phyloP scores from a whole-genome alignment of 2,329 filamentous ascomycete species.

The Trichophyton mentagrophytes region DNA sequence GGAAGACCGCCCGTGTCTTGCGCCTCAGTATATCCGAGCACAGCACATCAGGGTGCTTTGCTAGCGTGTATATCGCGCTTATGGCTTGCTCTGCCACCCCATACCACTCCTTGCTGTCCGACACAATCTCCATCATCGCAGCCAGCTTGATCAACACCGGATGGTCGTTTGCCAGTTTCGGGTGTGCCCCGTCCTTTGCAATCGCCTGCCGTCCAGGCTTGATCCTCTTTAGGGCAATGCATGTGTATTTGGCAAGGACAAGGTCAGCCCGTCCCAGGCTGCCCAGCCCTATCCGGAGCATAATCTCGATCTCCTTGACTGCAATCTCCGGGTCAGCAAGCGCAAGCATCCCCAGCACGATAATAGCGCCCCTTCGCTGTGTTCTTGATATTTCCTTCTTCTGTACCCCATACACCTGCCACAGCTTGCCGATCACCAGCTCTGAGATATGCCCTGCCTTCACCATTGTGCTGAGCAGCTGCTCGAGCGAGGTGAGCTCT shows the following conservation, averaged over 20 bases:
- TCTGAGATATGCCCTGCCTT: constrained; percentile 77
- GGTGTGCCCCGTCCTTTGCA: constrained; percentile 49
- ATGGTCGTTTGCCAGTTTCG: constrained; percentile 81
- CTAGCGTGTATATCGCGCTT: constrained; percentile 83
- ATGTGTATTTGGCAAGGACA: constrained; percentile 86
- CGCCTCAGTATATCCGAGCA: constrained; percentile 82
- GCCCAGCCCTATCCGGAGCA: constrained; percentile 81
- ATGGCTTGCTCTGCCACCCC: constrained; percentile 94
- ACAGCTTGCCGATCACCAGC: constrained; percentile 77
- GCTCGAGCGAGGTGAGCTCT: constrained; percentile 87
- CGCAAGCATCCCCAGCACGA: constrained; percentile 91
- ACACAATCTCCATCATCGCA: constrained; percentile 70
- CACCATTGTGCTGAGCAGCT: constrained; percentile 95
- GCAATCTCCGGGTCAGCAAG: constrained; percentile 86
- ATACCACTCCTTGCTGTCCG: constrained; percentile 87
- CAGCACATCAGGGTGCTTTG: constrained; percentile 84
- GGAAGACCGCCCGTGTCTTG: constrained; percentile 74
- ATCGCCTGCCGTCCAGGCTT: constrained; percentile 75
- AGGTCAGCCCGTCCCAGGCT: constrained; percentile 68
- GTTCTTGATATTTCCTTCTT: constrained; percentile 84
- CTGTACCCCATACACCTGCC: constrained; percentile 94
- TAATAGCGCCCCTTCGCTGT: constrained; percentile 84
- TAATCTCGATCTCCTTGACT: constrained; percentile 86
- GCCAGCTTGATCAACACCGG: constrained; percentile 71
- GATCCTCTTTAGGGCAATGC: constrained; percentile 81